Percentiles rank a stretch among this genome's conserved stretches.
These are phyloP conservation scores for Tillandsia fasciculata DNA, from an alignment of 176 grass and related monocot species.

Conservation along the genomic window DNA sequence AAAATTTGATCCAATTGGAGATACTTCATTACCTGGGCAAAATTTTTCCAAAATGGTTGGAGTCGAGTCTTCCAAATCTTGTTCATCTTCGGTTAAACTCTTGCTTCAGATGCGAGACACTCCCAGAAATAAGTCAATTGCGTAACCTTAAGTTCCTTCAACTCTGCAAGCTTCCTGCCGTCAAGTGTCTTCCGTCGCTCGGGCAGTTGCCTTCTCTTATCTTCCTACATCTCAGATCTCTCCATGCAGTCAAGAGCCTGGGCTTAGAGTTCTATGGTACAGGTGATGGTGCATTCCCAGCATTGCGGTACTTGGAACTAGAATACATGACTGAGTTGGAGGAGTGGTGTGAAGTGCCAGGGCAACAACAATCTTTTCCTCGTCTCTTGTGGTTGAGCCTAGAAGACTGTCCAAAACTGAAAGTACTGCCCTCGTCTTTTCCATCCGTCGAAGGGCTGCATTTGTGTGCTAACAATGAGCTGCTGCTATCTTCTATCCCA, in stretches of 20 bases:
- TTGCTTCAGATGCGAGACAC: not conserved
- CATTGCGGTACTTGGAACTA: not conserved
- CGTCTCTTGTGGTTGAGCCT: not conserved
- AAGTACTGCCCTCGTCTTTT: not conserved
- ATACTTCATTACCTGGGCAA: not conserved
- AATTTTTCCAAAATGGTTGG: not conserved
- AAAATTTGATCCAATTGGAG: not conserved
- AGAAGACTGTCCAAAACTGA: not conserved
- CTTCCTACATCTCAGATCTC: not conserved
- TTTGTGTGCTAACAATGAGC: not conserved
- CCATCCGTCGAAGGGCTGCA: not conserved
- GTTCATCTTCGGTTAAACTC: not conserved
- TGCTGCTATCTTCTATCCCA: not conserved
- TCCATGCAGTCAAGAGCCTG: not conserved
- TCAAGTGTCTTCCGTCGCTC: not conserved
- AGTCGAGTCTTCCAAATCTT: not conserved
- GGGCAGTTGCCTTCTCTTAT: not conserved
- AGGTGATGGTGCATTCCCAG: not conserved
- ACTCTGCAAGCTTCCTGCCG: not conserved
- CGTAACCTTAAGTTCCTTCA: not conserved
- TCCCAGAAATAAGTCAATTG: not conserved
- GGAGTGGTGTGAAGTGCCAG: not conserved
- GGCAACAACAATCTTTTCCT: slow-evolving; percentile 1
- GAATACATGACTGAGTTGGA: not conserved
- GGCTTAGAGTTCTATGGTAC: not conserved